These are phyloP conservation scores for Podila minutissima DNA, from an alignment of 192 early-diverging fungal species.

Conservation along the genomic window DNA sequence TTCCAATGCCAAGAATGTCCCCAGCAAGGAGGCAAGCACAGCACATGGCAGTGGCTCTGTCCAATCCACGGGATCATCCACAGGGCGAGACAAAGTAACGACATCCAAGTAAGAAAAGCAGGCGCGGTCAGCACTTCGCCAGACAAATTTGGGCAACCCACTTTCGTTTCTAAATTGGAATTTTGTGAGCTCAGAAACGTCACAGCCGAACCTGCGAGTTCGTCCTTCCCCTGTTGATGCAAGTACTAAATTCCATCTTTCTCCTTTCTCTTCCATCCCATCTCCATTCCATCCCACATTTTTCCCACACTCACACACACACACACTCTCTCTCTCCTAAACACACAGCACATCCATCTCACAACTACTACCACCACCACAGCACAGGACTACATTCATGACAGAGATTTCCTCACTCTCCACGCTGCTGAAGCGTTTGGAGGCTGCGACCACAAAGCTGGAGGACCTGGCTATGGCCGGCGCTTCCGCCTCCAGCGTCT, in stretches of 20 bases:
- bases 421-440: slow-evolving; percentile 88
- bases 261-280: not conserved
- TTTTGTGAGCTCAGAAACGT: too few species aligned
- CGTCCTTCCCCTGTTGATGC: not conserved
- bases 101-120: too few species aligned
- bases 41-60: too few species aligned
- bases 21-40: too few species aligned
- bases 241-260: not conserved
- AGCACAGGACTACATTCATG: slow-evolving; percentile 26
- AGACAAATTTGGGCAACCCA: too few species aligned
- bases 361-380: not conserved
- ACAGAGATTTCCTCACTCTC: slow-evolving; percentile 69
- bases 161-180: too few species aligned
- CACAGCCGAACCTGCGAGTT: not conserved
- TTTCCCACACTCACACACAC: not conserved
- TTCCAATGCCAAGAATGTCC: too few species aligned
- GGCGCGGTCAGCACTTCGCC: too few species aligned
- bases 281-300: not conserved
- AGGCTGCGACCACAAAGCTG: slow-evolving; percentile 89
- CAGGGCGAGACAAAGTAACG: too few species aligned
- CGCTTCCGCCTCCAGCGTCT: slow-evolving; percentile 55
- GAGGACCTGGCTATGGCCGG: slow-evolving; percentile 81
- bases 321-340: not conserved
- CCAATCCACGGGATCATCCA: too few species aligned
- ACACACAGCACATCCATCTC: too few species aligned